Evolutionary conservation across 306 rosid species (phyloP).

Genomic region (Mimosa bimucronata): DNA sequence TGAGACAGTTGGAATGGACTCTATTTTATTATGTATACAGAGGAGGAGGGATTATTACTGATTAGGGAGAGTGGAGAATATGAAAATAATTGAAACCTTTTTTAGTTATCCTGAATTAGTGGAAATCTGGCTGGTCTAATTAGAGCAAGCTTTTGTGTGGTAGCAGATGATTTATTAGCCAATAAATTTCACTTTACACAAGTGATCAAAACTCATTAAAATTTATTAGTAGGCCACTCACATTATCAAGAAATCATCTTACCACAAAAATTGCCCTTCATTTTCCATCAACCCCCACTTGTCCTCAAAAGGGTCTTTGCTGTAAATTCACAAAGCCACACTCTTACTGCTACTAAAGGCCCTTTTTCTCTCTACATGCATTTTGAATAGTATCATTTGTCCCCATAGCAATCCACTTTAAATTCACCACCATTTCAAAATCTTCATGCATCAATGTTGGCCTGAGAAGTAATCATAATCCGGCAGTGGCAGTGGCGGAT

Average conservation of each 20-base stretch:
- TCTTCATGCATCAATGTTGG: slow-evolving; percentile 53
- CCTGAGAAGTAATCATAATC: slow-evolving; percentile 53
- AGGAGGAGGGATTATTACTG: slow-evolving; percentile 23
- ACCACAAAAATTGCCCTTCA: slow-evolving; percentile 36
- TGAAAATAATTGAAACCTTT: slow-evolving; percentile 50
- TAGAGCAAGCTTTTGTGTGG: slow-evolving; percentile 58
- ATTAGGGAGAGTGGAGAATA: slow-evolving; percentile 45
- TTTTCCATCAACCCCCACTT: slow-evolving; percentile 28
- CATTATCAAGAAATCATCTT: slow-evolving; percentile 31
- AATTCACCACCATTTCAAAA: slow-evolving; percentile 62
- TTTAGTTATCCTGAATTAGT: slow-evolving; percentile 65
- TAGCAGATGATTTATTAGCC: slow-evolving; percentile 51
- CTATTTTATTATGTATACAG: slow-evolving; percentile 37
- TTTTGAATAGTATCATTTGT: slow-evolving; percentile 32
- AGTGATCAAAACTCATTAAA: slow-evolving; percentile 39
- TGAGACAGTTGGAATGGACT: background rate
- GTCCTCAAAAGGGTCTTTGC: slow-evolving; percentile 31
- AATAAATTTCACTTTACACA: slow-evolving; percentile 52
- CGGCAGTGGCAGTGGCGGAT: slow-evolving; percentile 47
- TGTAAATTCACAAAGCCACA: slow-evolving; percentile 39
- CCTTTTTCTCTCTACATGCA: background rate
- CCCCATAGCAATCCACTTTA: slow-evolving; percentile 52
- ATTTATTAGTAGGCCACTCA: slow-evolving; percentile 39
- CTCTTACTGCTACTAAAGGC: background rate
- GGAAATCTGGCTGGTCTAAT: slow-evolving; percentile 88